Base-by-base conservation (phyloP, 1,284 basidiomycete genomes). In the Pyrrhoderma noxium region DNA sequence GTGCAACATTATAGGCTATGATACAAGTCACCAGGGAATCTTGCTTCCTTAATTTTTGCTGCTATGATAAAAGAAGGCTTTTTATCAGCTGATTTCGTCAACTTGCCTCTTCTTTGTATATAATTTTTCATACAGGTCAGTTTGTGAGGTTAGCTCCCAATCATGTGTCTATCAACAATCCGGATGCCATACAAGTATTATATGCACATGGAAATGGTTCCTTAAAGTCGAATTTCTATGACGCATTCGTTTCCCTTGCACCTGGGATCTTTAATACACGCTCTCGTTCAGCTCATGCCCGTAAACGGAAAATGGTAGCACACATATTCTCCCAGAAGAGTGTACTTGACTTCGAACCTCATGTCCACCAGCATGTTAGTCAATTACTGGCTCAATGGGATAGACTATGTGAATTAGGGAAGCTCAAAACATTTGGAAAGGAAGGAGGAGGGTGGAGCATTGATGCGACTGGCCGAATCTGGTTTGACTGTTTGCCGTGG, bases 141-240 rank as follows among this genome's bases (percentile, higher is more conserved):
- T 75, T 92, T 49, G 85, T 93, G n/a, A 85, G 92, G 57, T 71
- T 95, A 53, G 88, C 89, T 0, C 91, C 92, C 0, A 91, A 93
- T 64, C 89, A 93, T 61, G 70, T 93, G 21, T 92, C 89, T 2
- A 76, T 94, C 51, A 79, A 87, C 16, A 83, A 90, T 62, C 86
- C 89, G 0, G 79, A 79, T 0, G 90, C 89, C 0, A 75, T 93
- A 19, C 77, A 76, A 54, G 64, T 80, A 56, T 74, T 93, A 14
- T 93, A 89, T 58, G 85, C 79, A 1, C 88, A 90, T 63, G 87
- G 87, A 14, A 89, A 82, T 55, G 85, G 86, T 11, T 76, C 84
- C 14, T 73, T 86, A 55, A 92, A 93, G 65, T 79, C 84, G 13
- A 65, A 79, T 31, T 90, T 90, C 67, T 92, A 93, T 67, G 89